A percentile compares a stretch with the other conserved stretches of the same genome.
Conservation (phyloP, 768 basidiomycete genomes). For the Agaricus subrufescens region DNA sequence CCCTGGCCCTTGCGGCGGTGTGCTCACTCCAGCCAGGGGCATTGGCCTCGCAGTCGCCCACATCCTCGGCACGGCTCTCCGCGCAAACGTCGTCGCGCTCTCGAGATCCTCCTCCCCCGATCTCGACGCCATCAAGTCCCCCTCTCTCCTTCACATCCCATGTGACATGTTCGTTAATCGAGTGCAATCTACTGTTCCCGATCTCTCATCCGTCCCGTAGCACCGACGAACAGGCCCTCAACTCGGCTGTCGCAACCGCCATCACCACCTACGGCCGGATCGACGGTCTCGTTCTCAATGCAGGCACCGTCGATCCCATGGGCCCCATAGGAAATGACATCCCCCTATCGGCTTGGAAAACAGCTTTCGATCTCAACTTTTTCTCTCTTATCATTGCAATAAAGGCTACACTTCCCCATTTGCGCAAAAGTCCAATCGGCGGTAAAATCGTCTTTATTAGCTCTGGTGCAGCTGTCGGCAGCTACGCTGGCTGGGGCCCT, state of each 20-base stretch:
- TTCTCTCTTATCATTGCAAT: conserved; percentile 76
- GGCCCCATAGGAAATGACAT: conserved; percentile 50
- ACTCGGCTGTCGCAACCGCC: conserved; percentile 51
- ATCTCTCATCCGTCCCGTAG: conserved; percentile 31
- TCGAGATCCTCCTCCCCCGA: conserved; percentile 70
- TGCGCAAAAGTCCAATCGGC: conserved; percentile 53
- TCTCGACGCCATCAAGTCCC: conserved; percentile 42
- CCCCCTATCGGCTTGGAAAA: conserved; percentile 57
- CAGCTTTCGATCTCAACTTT: conserved; percentile 82
- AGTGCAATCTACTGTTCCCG: conserved; percentile 6
- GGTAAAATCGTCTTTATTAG: conserved; percentile 80
- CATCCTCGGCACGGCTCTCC: conserved; percentile 58
- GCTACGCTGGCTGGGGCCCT: conserved; percentile 68
- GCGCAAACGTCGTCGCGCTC: conserved; percentile 69
- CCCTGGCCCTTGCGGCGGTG: conserved; percentile 7
- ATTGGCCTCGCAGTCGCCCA: conserved; percentile 78
- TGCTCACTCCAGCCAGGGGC: conserved; percentile 29
- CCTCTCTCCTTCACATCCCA: conserved; percentile 47
- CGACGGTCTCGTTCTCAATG: conserved; percentile 81
- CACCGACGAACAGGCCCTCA: conserved; percentile 49
- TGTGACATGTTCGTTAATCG: conserved; percentile 69
- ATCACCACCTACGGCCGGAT: conserved; percentile 53
- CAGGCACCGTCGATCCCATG: conserved; percentile 72
- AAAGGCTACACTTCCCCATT: conserved; percentile 59
- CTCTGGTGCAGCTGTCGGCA: conserved; percentile 77